phyloP scores from a whole-genome alignment of 257 asterid genomes.

The Galeopsis tetrahit region DNA sequence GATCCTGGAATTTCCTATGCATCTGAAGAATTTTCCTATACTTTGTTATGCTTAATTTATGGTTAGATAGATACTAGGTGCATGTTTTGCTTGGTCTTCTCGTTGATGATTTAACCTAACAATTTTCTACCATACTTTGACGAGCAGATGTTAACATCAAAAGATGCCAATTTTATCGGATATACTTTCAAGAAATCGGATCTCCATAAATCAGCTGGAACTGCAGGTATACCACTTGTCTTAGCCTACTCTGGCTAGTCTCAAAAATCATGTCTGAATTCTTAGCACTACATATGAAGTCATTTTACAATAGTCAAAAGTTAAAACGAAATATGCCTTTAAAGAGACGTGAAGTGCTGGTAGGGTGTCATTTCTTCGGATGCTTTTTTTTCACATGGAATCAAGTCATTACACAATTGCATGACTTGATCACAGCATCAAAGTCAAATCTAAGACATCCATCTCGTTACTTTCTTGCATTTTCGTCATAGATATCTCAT shows the following conservation, averaged over 20 bases:
- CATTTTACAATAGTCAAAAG: not conserved
- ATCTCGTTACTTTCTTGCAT: not conserved
- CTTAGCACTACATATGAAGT: not conserved
- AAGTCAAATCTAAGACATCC: too few relatives aligned
- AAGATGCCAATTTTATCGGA: slow-evolving; percentile 92
- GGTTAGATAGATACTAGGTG: not conserved
- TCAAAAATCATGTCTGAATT: not conserved
- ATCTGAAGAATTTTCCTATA: not conserved
- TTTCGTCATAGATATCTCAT: not conserved
- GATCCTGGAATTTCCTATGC: not conserved
- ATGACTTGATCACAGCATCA: too few relatives aligned
- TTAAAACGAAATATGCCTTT: not conserved
- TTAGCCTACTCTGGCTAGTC: not conserved
- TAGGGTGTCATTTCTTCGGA: too few relatives aligned
- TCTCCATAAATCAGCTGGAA: slow-evolving; percentile 73
- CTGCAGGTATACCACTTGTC: slow-evolving; percentile 56
- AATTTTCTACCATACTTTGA: slow-evolving; percentile 21
- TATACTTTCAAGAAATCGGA: slow-evolving; percentile 96
- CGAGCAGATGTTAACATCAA: slow-evolving; percentile 91
- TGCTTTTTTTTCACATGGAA: too few relatives aligned
- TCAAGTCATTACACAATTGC: too few relatives aligned
- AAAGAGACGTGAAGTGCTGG: too few relatives aligned
- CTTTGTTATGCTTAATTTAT: not conserved
- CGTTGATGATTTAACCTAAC: slow-evolving; percentile 2
- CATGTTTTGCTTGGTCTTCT: not conserved